Conservation (phyloP, 2,329 filamentous ascomycete species). For the Penicillium sp. region DNA sequence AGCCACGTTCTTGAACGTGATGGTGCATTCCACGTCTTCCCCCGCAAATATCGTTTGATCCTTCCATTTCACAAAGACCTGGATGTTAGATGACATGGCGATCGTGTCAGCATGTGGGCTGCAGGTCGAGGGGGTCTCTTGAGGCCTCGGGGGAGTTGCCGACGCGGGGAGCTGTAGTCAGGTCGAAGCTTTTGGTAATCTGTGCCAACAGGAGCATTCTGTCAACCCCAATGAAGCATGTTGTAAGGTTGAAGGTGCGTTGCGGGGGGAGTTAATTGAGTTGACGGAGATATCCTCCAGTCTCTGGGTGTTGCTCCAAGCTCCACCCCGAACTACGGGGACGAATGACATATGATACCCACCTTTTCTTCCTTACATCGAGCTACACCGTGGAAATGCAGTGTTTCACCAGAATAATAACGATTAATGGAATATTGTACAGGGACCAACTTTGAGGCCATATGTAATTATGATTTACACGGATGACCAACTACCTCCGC, state of each 20-base stretch:
- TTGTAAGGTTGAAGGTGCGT: constrained; percentile 10
- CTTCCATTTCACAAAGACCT: constrained; percentile 93
- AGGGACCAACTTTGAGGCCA: neutral
- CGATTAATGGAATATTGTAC: neutral
- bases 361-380: neutral
- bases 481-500: neutral
- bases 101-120: constrained; percentile 33
- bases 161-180: constrained; percentile 1
- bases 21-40: constrained; percentile 91
- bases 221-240: constrained; percentile 26
- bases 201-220: constrained; percentile 28
- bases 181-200: constrained; percentile 10
- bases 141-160: constrained; percentile 10
- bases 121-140: constrained; percentile 8
- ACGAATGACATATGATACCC: constrained; percentile 7
- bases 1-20: constrained; percentile 88
- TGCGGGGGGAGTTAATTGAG: constrained; percentile 12
- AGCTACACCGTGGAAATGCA: no score
- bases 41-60: constrained; percentile 93
- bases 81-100: constrained; percentile 67
- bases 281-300: constrained; percentile 12
- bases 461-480: neutral
- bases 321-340: constrained; percentile 7
- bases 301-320: constrained; percentile 2
- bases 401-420: no score